Percentiles rank a stretch among this genome's conserved stretches.
phyloP scores from a whole-genome alignment of 805 yeast genomes.

The Ogataea henricii region DNA sequence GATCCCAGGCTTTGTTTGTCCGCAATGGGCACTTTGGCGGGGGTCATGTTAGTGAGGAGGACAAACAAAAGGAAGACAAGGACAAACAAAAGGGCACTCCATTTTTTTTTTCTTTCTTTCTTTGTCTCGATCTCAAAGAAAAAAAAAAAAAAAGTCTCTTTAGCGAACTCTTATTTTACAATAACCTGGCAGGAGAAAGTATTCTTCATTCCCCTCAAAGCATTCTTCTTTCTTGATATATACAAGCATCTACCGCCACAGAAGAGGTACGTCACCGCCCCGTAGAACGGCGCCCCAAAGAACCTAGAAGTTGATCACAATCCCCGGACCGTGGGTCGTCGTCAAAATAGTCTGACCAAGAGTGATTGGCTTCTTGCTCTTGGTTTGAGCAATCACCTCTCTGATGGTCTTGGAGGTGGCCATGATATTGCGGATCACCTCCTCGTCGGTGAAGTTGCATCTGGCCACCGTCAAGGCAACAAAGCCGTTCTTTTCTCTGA shows the following conservation, averaged over 20 bases:
- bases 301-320: slow-evolving; percentile 56
- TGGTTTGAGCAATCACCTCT: slow-evolving; percentile 53
- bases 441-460: slow-evolving; percentile 74
- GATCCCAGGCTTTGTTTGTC: slow-evolving; percentile 8
- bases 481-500: slow-evolving; percentile 68
- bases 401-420: slow-evolving; percentile 66
- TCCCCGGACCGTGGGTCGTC: slow-evolving; percentile 78
- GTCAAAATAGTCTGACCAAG: slow-evolving; percentile 69
- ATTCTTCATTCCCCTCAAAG: too few relatives aligned
- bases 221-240: slow-evolving; percentile 1
- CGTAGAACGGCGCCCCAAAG: too few relatives aligned
- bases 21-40: slow-evolving; percentile 1
- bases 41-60: neutral
- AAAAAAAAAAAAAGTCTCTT: neutral
- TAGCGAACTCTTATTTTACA: too few relatives aligned
- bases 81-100: neutral
- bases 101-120: neutral
- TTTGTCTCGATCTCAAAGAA: neutral
- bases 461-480: slow-evolving; percentile 74
- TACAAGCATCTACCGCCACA: slow-evolving; percentile 1
- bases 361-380: slow-evolving; percentile 65
- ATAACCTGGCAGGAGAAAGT: too few relatives aligned
- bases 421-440: slow-evolving; percentile 68
- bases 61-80: neutral
- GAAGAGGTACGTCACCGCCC: too few relatives aligned